Percentiles rank a stretch among this genome's conserved stretches.
phyloP scores from a whole-genome alignment of 495 filamentous ascomycete species.

The Stereocaulon alpinum region DNA sequence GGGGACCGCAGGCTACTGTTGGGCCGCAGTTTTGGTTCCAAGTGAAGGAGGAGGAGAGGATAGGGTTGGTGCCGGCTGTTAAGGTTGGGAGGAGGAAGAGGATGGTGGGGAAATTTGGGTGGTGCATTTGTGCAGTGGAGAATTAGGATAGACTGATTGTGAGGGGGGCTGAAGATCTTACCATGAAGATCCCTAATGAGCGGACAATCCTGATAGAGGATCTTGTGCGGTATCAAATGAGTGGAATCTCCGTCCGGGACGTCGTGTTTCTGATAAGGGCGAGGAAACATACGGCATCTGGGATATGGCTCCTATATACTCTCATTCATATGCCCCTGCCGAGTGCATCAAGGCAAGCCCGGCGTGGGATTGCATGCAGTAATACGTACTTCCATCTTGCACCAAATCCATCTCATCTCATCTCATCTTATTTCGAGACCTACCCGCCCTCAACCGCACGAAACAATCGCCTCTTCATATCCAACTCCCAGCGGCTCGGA shows the following conservation, averaged over 20 bases:
- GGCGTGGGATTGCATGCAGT: not conserved
- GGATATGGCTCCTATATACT: not conserved
- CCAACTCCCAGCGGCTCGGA: not conserved
- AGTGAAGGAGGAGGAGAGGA: slow-evolving; percentile 19
- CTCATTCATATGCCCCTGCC: not conserved
- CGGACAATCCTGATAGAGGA: slow-evolving; percentile 7
- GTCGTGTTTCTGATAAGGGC: not conserved
- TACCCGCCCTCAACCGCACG: not conserved
- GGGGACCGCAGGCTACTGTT: slow-evolving; percentile 16
- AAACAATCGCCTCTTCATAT: not conserved
- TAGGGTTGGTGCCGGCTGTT: not conserved
- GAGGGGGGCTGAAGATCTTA: not conserved
- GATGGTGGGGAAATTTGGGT: not conserved
- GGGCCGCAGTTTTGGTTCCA: slow-evolving; percentile 17
- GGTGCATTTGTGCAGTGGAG: not conserved
- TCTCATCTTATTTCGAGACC: no score
- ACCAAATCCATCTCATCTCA: not conserved
- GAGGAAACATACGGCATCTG: not conserved
- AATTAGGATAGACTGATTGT: not conserved
- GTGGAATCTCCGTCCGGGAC: slow-evolving; percentile 1
- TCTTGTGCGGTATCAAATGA: not conserved
- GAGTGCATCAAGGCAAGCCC: not conserved
- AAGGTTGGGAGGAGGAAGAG: not conserved
- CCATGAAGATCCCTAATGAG: not conserved
- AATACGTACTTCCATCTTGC: not conserved